These are phyloP conservation scores for Volvox carteri DNA, from an alignment of 163 green algal species.

Conservation along the genomic window DNA sequence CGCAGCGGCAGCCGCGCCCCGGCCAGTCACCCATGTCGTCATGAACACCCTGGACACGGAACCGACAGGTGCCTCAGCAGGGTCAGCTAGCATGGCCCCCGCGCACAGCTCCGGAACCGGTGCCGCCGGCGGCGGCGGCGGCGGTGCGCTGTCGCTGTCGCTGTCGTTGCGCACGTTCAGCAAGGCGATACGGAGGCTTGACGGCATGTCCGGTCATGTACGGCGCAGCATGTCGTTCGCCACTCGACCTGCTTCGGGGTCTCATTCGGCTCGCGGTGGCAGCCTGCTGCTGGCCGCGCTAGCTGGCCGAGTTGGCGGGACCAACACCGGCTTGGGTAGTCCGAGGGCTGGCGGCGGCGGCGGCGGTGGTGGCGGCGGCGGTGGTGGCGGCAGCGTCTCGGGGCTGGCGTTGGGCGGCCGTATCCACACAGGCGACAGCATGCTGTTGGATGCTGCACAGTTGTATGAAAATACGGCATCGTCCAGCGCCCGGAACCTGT, in stretches of 20 bases:
- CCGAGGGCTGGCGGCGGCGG: not conserved
- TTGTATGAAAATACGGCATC: not conserved
- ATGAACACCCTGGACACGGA: not conserved
- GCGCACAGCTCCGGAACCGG: not conserved
- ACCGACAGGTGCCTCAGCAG: not conserved
- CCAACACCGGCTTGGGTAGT: too few species aligned
- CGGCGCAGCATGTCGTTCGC: slow-evolving; percentile 41
- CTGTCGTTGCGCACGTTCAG: not conserved
- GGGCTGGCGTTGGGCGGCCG: not conserved
- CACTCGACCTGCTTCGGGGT: not conserved
- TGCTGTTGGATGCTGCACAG: not conserved
- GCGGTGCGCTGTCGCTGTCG: not conserved
- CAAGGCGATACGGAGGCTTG: not conserved
- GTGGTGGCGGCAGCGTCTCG: not conserved
- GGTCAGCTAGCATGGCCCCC: not conserved
- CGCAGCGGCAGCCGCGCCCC: slow-evolving; percentile 13
- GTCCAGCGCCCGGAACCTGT: not conserved
- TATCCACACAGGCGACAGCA: not conserved
- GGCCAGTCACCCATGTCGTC: not conserved
- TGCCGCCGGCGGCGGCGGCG: not conserved
- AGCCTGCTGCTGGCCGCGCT: slow-evolving; percentile 4
- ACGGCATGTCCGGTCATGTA: slow-evolving; percentile 6
- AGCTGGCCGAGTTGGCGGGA: not conserved
- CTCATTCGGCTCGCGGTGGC: not conserved
- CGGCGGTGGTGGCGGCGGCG: not conserved